Evolutionary conservation across 208 protist species (phyloP).

Genomic region (Crithidia sp.): DNA sequence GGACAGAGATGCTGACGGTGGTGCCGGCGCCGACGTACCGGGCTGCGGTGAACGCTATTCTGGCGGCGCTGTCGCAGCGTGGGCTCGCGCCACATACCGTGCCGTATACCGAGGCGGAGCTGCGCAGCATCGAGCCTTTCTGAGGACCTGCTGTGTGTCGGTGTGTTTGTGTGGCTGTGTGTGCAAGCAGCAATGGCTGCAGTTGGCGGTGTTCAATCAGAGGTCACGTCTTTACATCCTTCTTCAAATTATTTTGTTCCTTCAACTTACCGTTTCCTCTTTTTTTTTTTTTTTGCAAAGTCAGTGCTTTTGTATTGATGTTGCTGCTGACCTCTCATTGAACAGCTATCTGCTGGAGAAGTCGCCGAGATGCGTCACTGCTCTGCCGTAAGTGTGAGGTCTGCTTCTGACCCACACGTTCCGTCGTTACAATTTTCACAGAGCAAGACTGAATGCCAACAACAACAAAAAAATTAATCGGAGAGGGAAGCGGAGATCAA

Average conservation of each 20-base stretch:
- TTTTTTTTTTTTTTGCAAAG: background rate
- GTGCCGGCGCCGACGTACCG: slow-evolving; percentile 53
- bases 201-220: too few relatives aligned
- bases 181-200: too few relatives aligned
- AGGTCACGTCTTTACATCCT: too few relatives aligned
- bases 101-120: slow-evolving; percentile 48
- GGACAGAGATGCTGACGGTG: slow-evolving; percentile 41
- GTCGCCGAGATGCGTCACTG: too few relatives aligned
- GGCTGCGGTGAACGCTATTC: slow-evolving; percentile 59
- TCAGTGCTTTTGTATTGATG: too few relatives aligned
- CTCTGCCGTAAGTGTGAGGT: too few relatives aligned
- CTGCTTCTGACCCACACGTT: too few relatives aligned
- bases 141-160: slow-evolving; percentile 7
- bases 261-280: slow-evolving; percentile 6
- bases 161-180: too few relatives aligned
- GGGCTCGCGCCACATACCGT: slow-evolving; percentile 35
- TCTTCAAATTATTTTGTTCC: background rate
- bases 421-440: too few relatives aligned
- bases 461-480: slow-evolving; percentile 3
- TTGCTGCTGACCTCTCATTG: too few relatives aligned
- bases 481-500: too few relatives aligned
- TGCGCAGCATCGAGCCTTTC: slow-evolving; percentile 45
- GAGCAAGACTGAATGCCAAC: background rate
- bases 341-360: too few relatives aligned
- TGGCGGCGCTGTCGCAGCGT: slow-evolving; percentile 29